Percentiles rank a stretch among this genome's conserved stretches.
Evolutionary conservation across 2,329 filamentous ascomycete genomes (phyloP).

Genomic region (Colletotrichum noveboracense): DNA sequence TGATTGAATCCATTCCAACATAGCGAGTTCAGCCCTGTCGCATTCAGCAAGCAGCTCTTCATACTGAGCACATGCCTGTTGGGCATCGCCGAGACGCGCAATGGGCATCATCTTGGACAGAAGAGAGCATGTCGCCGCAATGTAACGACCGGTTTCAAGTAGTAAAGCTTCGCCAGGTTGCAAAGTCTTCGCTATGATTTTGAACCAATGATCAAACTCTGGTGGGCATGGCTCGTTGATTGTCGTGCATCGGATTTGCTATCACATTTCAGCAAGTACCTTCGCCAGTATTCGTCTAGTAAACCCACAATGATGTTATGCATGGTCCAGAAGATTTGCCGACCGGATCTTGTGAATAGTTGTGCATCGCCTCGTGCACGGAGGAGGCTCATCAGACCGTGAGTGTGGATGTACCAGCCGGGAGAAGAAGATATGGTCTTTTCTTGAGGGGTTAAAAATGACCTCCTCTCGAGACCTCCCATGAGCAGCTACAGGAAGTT

Average conservation of each 20-base stretch:
- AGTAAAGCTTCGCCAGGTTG: slow-evolving; percentile 8
- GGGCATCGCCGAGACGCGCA: neutral
- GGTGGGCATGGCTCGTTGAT: slow-evolving; percentile 36
- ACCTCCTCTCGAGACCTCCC: slow-evolving; percentile 34
- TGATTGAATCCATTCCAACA: slow-evolving; percentile 30
- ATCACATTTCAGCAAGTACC: neutral
- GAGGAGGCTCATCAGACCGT: slow-evolving; percentile 41
- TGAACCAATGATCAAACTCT: slow-evolving; percentile 40
- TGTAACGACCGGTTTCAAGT: neutral
- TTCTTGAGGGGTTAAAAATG: neutral
- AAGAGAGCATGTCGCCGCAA: slow-evolving; percentile 1
- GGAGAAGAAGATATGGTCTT: neutral
- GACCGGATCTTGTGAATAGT: slow-evolving; percentile 28
- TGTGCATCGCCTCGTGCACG: slow-evolving; percentile 34
- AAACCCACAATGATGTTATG: slow-evolving; percentile 42
- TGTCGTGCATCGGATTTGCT: slow-evolving; percentile 44
- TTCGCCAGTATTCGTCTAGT: too few species aligned
- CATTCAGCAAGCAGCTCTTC: slow-evolving; percentile 22
- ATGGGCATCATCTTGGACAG: slow-evolving; percentile 9
- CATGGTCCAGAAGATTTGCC: slow-evolving; percentile 41
- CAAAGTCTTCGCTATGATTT: slow-evolving; percentile 24
- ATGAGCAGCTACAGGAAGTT: slow-evolving; percentile 34
- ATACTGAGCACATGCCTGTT: slow-evolving; percentile 1
- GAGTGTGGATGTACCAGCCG: slow-evolving; percentile 40
- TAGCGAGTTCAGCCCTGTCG: slow-evolving; percentile 32